Evolutionary conservation across 768 basidiomycete species (phyloP), one percentile per base, ranked within the genome.

Genomic region (Tricholomella constricta): DNA sequence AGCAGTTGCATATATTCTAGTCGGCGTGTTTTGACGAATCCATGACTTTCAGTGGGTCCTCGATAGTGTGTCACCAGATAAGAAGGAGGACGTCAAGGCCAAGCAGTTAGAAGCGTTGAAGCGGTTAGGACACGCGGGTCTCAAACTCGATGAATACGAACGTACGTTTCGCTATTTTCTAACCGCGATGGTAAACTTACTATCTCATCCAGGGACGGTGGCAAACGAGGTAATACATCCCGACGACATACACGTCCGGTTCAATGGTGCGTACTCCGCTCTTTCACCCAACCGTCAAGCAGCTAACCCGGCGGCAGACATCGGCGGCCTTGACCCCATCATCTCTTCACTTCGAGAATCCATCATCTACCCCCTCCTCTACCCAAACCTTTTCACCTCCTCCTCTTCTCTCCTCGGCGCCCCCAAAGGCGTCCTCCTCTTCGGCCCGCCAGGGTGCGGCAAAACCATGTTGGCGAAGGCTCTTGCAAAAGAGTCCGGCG

Each of bases 401-500:
- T 83, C 89, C 0, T 91, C 94, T 0, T 80, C 87, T 12, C 82
- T 98, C 19, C 82, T 97, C 55, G 83, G 85, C 5, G 92, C 97
- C 4, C 97, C 97, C 0, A 98, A 98, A 67, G 97, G 97, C 11
- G 96, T 98, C 8, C 79, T 98, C 15, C 81, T 99, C 17, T 96
- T 91, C 62, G 97, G 97, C 0, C 97, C 95, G 36, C 97, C 97
- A 1, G 96, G 97, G 6, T 99, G 97, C 59, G 97, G 97, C 22
- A 99, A 99, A 76, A 98, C 97, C 1, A 95, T 99, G 94, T 80
- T 99, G n/a, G 97, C 97, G 1, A 96, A 96, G 67, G 96, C 96
- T 2, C 80, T 99, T 7, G 97, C 97, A 11, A 97, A 96, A 67
- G 95, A 99, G 75, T 93, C 90, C 2, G 91, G 93, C 15, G 97